Conservation (phyloP, 352 stramenopile genomes). For the Phytopythium ostracodes region DNA sequence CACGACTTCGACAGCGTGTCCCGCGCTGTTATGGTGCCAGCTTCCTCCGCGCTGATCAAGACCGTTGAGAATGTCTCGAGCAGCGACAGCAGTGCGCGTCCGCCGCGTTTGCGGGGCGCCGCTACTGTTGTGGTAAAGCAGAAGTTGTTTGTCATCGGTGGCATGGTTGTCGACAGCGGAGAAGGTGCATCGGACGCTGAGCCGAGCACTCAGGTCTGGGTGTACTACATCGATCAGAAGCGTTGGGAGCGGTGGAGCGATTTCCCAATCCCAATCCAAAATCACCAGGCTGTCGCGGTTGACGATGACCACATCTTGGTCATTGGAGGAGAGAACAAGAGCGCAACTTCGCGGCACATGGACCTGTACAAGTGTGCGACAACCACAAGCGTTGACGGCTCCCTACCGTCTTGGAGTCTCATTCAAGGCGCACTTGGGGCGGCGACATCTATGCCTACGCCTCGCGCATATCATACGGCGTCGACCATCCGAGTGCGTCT, state of each 20-base stretch:
- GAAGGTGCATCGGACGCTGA: slow-evolving; percentile 12
- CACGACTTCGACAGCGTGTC: slow-evolving; percentile 67
- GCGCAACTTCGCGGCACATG: slow-evolving; percentile 74
- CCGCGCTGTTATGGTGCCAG: slow-evolving; percentile 42
- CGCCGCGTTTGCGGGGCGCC: slow-evolving; percentile 42
- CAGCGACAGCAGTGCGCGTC: slow-evolving; percentile 7
- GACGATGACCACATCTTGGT: slow-evolving; percentile 75
- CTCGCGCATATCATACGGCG: slow-evolving; percentile 69
- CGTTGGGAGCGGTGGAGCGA: slow-evolving; percentile 76
- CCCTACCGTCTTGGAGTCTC: slow-evolving; percentile 68
- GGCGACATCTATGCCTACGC: slow-evolving; percentile 51
- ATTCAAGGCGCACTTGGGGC: slow-evolving; percentile 65
- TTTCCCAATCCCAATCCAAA: slow-evolving; percentile 74
- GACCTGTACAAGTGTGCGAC: slow-evolving; percentile 81
- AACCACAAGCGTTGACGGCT: slow-evolving; percentile 49
- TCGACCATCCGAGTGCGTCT: slow-evolving; percentile 65
- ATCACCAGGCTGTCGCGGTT: slow-evolving; percentile 74
- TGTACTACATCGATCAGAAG: slow-evolving; percentile 45
- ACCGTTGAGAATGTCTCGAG: slow-evolving; percentile 4
- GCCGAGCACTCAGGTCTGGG: slow-evolving; percentile 63
- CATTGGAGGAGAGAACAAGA: slow-evolving; percentile 74
- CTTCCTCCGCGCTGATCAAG: slow-evolving; percentile 36
- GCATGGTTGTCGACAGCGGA: slow-evolving; percentile 23
- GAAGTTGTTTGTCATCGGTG: slow-evolving; percentile 76
- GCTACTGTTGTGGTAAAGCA: slow-evolving; percentile 54